Evolutionary conservation across 2,329 filamentous ascomycete species (phyloP).

Genomic region (Xylariaceae sp.): DNA sequence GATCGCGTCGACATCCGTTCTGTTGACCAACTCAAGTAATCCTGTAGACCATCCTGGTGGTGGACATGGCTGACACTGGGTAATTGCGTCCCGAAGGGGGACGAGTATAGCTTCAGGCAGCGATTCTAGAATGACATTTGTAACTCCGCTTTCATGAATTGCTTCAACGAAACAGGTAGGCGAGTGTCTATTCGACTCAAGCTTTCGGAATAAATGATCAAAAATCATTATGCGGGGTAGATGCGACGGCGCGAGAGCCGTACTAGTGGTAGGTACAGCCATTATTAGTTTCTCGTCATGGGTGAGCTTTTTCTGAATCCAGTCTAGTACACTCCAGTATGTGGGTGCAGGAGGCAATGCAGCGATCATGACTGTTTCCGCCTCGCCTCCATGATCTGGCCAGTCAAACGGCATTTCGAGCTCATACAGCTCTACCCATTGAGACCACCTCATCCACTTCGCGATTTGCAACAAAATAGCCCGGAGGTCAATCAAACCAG

Average conservation of each 20-base stretch:
- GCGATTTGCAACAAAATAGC: conserved; percentile 81
- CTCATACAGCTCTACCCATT: conserved; percentile 57
- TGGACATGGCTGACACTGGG: conserved; percentile 82
- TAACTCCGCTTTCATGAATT: conserved; percentile 74
- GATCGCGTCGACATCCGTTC: conserved; percentile 79
- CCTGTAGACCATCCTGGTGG: conserved; percentile 76
- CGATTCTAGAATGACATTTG: conserved; percentile 73
- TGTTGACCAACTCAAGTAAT: conserved; percentile 76
- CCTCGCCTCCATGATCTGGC: conserved; percentile 26
- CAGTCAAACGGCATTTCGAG: conserved; percentile 59
- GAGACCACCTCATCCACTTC: conserved; percentile 77
- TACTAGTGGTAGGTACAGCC: conserved; percentile 31
- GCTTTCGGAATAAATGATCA: conserved; percentile 67
- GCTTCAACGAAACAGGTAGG: conserved; percentile 73
- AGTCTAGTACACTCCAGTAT: conserved; percentile 54
- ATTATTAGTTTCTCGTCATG: conserved; percentile 25
- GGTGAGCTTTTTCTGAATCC: conserved; percentile 58
- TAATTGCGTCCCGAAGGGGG: conserved; percentile 82
- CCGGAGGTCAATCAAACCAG: conserved; percentile 62
- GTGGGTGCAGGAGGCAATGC: conserved; percentile 36
- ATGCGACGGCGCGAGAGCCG: conserved; percentile 43
- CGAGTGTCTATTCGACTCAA: conserved; percentile 56
- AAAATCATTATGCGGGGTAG: conserved; percentile 75
- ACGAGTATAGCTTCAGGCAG: conserved; percentile 84
- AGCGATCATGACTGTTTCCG: conserved; percentile 15